phyloP scores from a whole-genome alignment of 2,329 filamentous ascomycete species.

The Bretziella fagacearum region DNA sequence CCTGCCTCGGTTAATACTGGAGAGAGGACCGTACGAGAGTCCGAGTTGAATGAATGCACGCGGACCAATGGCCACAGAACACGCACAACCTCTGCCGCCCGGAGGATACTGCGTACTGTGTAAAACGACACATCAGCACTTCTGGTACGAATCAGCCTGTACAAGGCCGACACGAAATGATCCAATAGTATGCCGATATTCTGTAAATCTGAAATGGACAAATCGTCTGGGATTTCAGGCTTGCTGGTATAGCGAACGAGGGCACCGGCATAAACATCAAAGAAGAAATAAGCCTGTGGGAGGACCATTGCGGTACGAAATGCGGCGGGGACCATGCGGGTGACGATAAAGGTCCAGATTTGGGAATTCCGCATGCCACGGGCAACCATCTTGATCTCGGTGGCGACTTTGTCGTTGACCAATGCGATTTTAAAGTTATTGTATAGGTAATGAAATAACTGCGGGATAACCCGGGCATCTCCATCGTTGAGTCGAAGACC shows the following conservation, averaged over 20 bases:
- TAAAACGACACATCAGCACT: conserved; percentile 1
- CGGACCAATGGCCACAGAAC: too few relatives aligned
- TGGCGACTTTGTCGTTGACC: conserved; percentile 29
- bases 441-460: conserved; percentile 40
- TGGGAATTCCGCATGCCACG: conserved; percentile 28
- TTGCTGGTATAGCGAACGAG: conserved; percentile 20
- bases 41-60: too few relatives aligned
- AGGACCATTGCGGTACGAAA: conserved; percentile 24
- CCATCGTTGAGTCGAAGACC: conserved; percentile 37
- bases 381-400: conserved; percentile 30
- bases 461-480: conserved; percentile 29
- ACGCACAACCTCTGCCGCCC: too few relatives aligned
- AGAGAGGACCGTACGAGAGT: too few relatives aligned
- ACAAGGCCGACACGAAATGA: conserved; percentile 2
- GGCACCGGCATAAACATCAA: conserved; percentile 34
- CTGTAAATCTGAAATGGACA: background rate
- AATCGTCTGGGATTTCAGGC: conserved; percentile 4
- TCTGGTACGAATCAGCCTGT: conserved; percentile 6
- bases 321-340: conserved; percentile 38
- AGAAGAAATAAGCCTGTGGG: conserved; percentile 28
- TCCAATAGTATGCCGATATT: background rate
- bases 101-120: too few relatives aligned
- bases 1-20: too few relatives aligned
- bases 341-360: conserved; percentile 32
- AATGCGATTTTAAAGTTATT: conserved; percentile 40